Evolutionary conservation across 2,329 filamentous ascomycete species (phyloP), one percentile per base, ranked within the genome.

Genomic region (Cercospora beticola): DNA sequence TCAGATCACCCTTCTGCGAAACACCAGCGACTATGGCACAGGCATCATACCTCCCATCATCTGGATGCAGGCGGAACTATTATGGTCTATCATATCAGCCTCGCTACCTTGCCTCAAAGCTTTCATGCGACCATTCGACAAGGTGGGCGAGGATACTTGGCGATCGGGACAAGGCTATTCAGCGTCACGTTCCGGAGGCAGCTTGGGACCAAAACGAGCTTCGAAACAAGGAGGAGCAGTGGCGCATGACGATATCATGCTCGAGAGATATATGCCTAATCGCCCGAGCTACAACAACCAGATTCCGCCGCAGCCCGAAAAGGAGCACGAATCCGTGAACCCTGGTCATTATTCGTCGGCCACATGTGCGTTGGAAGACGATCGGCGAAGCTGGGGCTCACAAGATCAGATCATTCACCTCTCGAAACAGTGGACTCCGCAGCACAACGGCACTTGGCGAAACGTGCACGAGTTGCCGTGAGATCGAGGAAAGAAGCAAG

Each of bases 51-150:
- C 62, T 26, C 33, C 64, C n/a, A 30, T 70, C 4, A 66, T 70
- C n/a, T 72, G 68, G 70, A 68, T 63, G 3, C 64, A 70, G 58
- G 49, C 64, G 4, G 70, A 72, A 52, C 62, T 72, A 5, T 59
- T 72, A 3, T 72, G 70, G 70, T 72, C 70, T n/a, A 70, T 72
- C 40, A 40, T 72, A 31, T 61, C 70, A 1, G 68, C 68, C 10
- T 72, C 70, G 8, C 54, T 72, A 10, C 70, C 70, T 14, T 72
- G 70, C 33, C 61, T 72, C 40, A 70, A 72, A 52, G 65, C 66
- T 3, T 70, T 72, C 62, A 70, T 70, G 66, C 62, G 63, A 16
- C 70, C 70, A 5, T 70, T 72, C 56, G 68, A 72, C 40, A 70
- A 70, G 56, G 60, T 72, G 33, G 70, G 70, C 56, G 66, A 72